A percentile compares a stretch with the other conserved stretches of the same genome.
These are phyloP conservation scores for Metarhizium sp. DNA, from an alignment of 2,329 filamentous ascomycete species.

Conservation along the genomic window DNA sequence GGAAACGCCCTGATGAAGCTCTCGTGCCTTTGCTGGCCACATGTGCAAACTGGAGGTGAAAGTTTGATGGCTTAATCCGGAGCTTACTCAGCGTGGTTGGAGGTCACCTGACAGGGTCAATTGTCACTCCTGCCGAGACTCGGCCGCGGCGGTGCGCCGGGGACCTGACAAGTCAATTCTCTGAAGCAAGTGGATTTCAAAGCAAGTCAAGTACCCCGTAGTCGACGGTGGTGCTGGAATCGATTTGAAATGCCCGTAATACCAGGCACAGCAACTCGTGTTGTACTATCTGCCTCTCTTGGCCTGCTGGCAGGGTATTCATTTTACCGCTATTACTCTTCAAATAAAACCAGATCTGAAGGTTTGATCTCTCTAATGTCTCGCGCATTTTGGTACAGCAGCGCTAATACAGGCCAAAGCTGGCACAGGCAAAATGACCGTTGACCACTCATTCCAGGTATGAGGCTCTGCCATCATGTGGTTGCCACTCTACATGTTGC, in stretches of 20 bases:
- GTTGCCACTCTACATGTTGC: background rate
- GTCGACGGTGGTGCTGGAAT: background rate
- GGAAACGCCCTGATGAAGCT: background rate
- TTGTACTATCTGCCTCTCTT: conserved; percentile 18
- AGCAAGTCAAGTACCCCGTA: conserved; percentile 11
- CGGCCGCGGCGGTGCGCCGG: background rate
- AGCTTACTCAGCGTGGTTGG: conserved; percentile 2
- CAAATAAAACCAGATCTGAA: conserved; percentile 7
- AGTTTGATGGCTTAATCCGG: background rate
- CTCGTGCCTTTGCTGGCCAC: background rate
- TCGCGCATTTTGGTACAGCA: conserved; percentile 1
- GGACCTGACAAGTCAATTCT: background rate
- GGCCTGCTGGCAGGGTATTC: conserved; percentile 19
- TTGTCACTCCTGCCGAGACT: background rate
- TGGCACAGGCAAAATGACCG: conserved; percentile 28
- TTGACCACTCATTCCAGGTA: conserved; percentile 38
- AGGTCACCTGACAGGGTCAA: conserved; percentile 2
- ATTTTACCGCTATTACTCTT: conserved; percentile 16
- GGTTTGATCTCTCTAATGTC: background rate
- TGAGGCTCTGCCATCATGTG: conserved; percentile 4
- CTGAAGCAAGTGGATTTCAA: conserved; percentile 20
- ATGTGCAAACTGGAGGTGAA: background rate
- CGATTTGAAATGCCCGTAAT: conserved; percentile 15
- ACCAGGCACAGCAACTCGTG: conserved; percentile 16
- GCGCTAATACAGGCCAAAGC: background rate